Conservation (phyloP, 805 yeast species). For the Brettanomyces custersianus region DNA sequence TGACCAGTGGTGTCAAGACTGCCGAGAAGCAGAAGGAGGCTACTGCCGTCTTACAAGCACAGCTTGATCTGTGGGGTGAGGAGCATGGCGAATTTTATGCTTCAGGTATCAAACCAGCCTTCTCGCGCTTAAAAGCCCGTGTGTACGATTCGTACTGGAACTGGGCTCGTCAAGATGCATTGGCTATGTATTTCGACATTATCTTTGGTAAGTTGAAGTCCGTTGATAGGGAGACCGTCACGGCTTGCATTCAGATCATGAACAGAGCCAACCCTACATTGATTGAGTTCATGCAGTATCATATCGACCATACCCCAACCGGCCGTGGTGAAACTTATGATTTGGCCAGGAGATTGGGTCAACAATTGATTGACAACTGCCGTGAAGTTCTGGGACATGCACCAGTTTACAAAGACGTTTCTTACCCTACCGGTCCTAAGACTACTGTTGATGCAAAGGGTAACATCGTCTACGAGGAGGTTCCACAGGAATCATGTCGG, state of each 20-base stretch:
- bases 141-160: constrained; percentile 98
- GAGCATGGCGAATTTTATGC: constrained; percentile 93
- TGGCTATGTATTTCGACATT: constrained; percentile 89
- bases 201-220: constrained; percentile 87
- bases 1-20: constrained; percentile 84
- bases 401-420: constrained; percentile 94
- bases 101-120: constrained; percentile 81
- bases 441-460: constrained; percentile 86
- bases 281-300: constrained; percentile 94
- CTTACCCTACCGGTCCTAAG: constrained; percentile 91
- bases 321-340: constrained; percentile 88
- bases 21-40: constrained; percentile 80
- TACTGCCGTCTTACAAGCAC: constrained; percentile 71
- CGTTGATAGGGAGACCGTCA: constrained; percentile 91
- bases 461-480: constrained; percentile 75
- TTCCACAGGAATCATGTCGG: constrained; percentile 81
- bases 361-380: constrained; percentile 92
- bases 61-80: constrained; percentile 83
- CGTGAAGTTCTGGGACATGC: constrained; percentile 76
- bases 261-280: constrained; percentile 91
- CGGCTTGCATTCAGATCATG: constrained; percentile 95
- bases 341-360: constrained; percentile 83
- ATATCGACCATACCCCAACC: constrained; percentile 75
- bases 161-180: constrained; percentile 98
- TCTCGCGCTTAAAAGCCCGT: constrained; percentile 90